Percentiles rank a stretch among this genome's conserved stretches.
Conservation (phyloP, 768 basidiomycete species). For the Dioszegia hungarica region DNA sequence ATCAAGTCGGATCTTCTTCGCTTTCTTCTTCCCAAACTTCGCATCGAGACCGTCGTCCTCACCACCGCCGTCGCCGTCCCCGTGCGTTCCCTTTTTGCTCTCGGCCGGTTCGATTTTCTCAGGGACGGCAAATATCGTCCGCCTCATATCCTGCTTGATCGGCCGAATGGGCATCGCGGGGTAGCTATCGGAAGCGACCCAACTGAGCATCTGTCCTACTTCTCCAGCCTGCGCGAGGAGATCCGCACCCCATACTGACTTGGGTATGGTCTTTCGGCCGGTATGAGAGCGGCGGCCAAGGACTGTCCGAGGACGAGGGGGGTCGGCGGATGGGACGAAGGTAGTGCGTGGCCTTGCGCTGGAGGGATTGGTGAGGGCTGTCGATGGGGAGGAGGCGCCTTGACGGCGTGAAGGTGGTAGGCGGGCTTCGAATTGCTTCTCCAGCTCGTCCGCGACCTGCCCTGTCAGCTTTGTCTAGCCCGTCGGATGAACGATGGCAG, state of each 20-base stretch:
- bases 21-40: constrained; percentile 21
- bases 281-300: too few species aligned
- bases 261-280: not conserved
- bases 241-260: constrained; percentile 4
- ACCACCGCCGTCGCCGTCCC: not conserved
- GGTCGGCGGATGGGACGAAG: not conserved
- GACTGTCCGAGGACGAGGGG: not conserved
- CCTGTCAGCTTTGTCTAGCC: not conserved
- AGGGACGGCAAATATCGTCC: not conserved
- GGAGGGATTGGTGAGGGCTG: not conserved
- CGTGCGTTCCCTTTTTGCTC: not conserved
- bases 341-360: not conserved
- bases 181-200: not conserved
- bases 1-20: constrained; percentile 23
- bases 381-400: not conserved
- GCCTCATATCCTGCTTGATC: not conserved
- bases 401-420: constrained; percentile 1
- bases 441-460: constrained; percentile 6
- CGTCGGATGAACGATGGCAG: not conserved
- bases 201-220: constrained; percentile 1
- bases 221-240: constrained; percentile 5
- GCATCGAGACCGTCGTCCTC: not conserved
- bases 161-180: not conserved
- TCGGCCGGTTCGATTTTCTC: too few species aligned
- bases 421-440: not conserved